Conservation (phyloP, 208 protist species). For the Blechomonas ayalai region DNA sequence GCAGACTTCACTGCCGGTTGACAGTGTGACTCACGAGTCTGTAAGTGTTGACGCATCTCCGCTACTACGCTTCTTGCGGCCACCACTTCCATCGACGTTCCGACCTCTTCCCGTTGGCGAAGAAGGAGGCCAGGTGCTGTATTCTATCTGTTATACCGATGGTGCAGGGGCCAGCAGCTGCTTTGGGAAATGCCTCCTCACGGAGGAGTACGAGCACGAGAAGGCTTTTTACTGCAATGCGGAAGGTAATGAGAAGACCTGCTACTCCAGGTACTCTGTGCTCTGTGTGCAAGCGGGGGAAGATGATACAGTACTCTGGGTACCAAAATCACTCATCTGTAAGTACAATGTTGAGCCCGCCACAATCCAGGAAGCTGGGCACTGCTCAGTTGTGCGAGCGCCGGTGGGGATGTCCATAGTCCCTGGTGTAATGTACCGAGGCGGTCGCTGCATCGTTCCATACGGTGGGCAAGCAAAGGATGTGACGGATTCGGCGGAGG, state of each 20-base stretch:
- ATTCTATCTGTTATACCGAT: constrained; percentile 19
- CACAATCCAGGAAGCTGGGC: constrained; percentile 2
- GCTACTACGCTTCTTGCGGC: constrained; percentile 12
- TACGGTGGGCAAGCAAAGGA: constrained; percentile 33
- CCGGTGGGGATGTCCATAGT: constrained; percentile 22
- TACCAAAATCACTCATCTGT: constrained; percentile 16
- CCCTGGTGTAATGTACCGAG: constrained; percentile 30
- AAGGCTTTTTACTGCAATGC: constrained; percentile 26
- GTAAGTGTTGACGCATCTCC: background rate
- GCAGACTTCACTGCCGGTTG: too few relatives aligned
- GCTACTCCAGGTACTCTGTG: constrained; percentile 19
- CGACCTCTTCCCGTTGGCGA: constrained; percentile 18
- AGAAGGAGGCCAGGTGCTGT: constrained; percentile 24
- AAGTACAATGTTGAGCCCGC: background rate
- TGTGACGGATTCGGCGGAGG: constrained; percentile 25
- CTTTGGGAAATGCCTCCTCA: constrained; percentile 41
- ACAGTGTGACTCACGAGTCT: too few relatives aligned
- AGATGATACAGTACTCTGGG: constrained; percentile 13
- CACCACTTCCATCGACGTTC: constrained; percentile 21
- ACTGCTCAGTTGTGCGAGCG: constrained; percentile 29
- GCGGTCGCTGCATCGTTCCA: constrained; percentile 42
- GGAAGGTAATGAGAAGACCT: constrained; percentile 18
- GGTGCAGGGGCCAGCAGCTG: constrained; percentile 1
- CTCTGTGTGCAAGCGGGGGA: constrained; percentile 25
- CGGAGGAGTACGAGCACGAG: constrained; percentile 13